Evolutionary conservation across 139 green algal species (phyloP), one percentile per base, ranked within the genome.

Genomic region (Dunaliella primolecta): DNA sequence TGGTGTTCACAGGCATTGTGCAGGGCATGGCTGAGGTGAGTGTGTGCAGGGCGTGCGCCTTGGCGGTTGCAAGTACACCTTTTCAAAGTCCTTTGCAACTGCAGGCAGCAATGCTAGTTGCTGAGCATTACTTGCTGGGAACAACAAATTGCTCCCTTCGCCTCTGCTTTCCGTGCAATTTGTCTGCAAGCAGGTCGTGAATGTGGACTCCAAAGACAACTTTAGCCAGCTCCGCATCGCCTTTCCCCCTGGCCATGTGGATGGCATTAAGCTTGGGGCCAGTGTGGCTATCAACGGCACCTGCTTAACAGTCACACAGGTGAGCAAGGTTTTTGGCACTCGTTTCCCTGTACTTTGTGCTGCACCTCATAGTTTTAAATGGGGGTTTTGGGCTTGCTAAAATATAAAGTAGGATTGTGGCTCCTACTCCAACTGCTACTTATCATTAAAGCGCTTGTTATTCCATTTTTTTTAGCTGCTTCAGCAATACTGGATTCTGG

Each of bases 221-320:
- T 95, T 97, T 33, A 90, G 76, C 2, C 83, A 84, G 24, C 85
- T 98, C 2, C 80, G 86, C 2, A 93, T 99, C 11, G n/a, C 83
- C 0, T 96, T 98, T 74, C 96, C 96, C 0, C 2, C 76, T 0
- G 92, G 89, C 30, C 88, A 84, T 24, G 80, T 86, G 1, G 87
- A 89, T 23, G 87, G 81, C 11, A 86, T 97, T 0, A 80, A 93
- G 36, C 93, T 98, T 33, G 96, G 95, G 90, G 95, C 93, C 29
- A 96, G 91, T 81, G 92, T 99, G 0, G 95, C 96, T 11, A 94
- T 98, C 82, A 98, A 99, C 78, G 96, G 96, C 77, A 97, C 95
- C 20, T 99, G 96, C 90, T 90, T 99, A 0, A 99, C 96, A 3
- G 95, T 98, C 27, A 94, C 91, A 35, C 85, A 56, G 21, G 86